phyloP scores from a whole-genome alignment of 257 asterid species.

The Solanum lycopersicoides region DNA sequence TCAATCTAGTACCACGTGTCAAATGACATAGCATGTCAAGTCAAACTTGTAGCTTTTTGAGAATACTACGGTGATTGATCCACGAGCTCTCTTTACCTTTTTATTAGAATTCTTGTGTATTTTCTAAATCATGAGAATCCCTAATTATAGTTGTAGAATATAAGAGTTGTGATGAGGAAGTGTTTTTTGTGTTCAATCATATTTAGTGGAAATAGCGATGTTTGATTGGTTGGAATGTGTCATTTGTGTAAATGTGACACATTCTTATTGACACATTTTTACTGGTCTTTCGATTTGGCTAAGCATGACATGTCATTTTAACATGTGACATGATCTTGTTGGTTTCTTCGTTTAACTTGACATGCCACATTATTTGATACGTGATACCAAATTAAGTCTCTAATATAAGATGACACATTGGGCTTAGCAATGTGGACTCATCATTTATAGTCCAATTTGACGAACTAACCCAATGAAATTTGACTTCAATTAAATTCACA shows the following conservation, averaged over 20 bases:
- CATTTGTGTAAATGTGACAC: background rate
- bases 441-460: background rate
- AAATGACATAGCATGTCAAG: background rate
- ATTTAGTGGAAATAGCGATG: background rate
- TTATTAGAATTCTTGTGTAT: background rate
- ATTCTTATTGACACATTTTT: background rate
- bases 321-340: background rate
- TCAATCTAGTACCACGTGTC: background rate
- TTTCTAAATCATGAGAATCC: too few species aligned
- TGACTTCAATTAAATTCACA: background rate
- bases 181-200: background rate
- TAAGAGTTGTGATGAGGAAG: background rate
- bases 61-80: background rate
- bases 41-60: background rate
- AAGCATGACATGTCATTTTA: background rate
- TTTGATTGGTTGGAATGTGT: background rate
- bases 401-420: background rate
- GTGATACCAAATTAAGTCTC: background rate
- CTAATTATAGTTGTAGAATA: background rate
- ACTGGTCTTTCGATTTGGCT: background rate
- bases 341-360: background rate
- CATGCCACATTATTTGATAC: background rate
- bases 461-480: background rate
- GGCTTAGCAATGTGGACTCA: background rate
- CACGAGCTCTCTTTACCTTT: background rate